A percentile compares a stretch with the other conserved stretches of the same genome.
Evolutionary conservation across 2,329 filamentous ascomycete genomes (phyloP).

Genomic region (Aspergillus sp.): DNA sequence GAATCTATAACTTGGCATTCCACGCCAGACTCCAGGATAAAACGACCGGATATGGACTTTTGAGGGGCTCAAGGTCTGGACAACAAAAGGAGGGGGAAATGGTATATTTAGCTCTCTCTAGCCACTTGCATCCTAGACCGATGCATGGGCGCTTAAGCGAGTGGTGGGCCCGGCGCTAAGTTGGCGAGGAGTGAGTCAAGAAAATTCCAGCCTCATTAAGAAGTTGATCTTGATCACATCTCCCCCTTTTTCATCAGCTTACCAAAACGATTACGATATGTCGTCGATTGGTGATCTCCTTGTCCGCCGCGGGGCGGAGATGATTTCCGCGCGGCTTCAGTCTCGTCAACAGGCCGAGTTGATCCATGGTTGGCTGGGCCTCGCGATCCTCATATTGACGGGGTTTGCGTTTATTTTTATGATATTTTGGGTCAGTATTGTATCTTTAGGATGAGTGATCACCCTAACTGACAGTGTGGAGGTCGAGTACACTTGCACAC

Average conservation of each 20-base stretch:
- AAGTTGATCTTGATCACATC: background rate
- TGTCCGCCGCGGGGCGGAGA: background rate
- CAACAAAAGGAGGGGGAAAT: background rate
- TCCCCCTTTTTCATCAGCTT: background rate
- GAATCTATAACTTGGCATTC: too few species aligned
- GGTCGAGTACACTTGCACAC: background rate
- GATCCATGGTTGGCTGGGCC: background rate
- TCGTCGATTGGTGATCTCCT: background rate
- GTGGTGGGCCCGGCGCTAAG: background rate
- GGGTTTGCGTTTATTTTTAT: background rate
- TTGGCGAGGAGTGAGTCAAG: background rate
- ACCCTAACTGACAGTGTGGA: background rate
- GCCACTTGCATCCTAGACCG: background rate
- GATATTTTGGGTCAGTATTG: background rate
- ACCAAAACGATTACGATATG: background rate
- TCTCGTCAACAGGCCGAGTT: background rate
- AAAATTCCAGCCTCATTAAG: background rate
- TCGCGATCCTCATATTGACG: background rate
- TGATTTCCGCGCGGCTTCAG: background rate
- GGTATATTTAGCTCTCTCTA: background rate
- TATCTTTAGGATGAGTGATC: background rate
- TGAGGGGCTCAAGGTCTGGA: too few species aligned
- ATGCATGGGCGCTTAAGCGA: background rate
- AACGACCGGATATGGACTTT: too few species aligned
- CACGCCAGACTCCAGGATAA: too few species aligned